Base-by-base conservation (phyloP, 257 asterid species). In the Vinca minor region DNA sequence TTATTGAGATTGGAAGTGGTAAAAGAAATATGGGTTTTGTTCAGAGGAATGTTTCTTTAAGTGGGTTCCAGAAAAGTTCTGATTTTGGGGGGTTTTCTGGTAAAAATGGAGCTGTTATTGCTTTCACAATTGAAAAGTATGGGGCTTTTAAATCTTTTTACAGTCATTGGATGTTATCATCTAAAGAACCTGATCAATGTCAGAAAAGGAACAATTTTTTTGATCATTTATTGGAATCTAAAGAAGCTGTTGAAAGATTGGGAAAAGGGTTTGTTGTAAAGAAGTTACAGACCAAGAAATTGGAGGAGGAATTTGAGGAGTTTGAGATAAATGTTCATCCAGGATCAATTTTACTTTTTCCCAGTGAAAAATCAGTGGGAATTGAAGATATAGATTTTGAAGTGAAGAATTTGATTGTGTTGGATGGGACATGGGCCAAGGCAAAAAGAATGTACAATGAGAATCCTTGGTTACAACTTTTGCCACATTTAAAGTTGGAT, bases 351-450 rank as follows among this genome's bases (percentile, higher is more conserved):
- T 83, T 88, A 32, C 71, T 92, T 46, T 92, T 86, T 65, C 98
- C 98, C 0, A 87, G 93, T 42, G 94, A 87, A 68, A 60, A 70
- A 13, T 75, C 96, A 6, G 69, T 85, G 14, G 76, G 78, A 10
- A 44, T 76, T 8, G 87, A 75, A 63, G 76, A 34, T 42, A 60
- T 83, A 21, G 56, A 78, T 47, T 76, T 78, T 44, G 84, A 83
- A 74, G 93, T 79, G 77, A 92, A 80, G 78, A 89, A 84, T 69
- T 49, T 92, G 83, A 81, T 92, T 4, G 89, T 92, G 77, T 68
- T 92, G 78, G 96, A 89, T 50, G 96, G 94, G 3, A 92, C 96
- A 5, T 89, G 93, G 96, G 93, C 93, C 5, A 85, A 92, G 80
- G 96, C 98, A 8, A 89, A 77, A 74, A 87, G 96, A 71, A 85